phyloP scores from a whole-genome alignment of 805 yeast genomes.

The Candida qinlingensis region DNA sequence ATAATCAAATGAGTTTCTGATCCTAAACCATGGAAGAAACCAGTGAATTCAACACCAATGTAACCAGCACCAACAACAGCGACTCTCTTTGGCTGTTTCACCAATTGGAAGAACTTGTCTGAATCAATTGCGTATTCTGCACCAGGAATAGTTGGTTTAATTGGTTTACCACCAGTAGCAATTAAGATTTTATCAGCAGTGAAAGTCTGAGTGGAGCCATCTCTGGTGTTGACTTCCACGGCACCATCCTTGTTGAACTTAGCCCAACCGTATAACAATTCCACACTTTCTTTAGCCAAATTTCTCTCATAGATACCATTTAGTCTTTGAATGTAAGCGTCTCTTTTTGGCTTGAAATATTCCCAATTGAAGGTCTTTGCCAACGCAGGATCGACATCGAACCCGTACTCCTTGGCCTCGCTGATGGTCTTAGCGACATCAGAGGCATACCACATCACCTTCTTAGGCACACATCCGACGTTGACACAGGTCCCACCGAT shows the following conservation, averaged over 20 bases:
- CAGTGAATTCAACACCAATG: constrained; percentile 93
- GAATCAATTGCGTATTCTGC: constrained; percentile 79
- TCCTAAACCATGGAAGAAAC: constrained; percentile 87
- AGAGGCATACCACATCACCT: constrained; percentile 97
- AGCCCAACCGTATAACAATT: constrained; percentile 82
- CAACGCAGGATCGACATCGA: constrained; percentile 49
- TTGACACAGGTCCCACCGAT: constrained; percentile 99
- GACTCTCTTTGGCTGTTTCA: constrained; percentile 81
- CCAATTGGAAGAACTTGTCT: constrained; percentile 84
- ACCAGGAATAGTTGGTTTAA: constrained; percentile 72
- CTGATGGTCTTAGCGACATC: constrained; percentile 74
- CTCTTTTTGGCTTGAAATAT: constrained; percentile 78
- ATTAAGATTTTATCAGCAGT: constrained; percentile 69
- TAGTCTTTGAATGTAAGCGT: constrained; percentile 80
- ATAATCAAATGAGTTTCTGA: constrained; percentile 81
- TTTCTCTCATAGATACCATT: constrained; percentile 93
- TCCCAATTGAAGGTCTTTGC: constrained; percentile 76
- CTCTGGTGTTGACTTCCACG: constrained; percentile 71
- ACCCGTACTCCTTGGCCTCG: constrained; percentile 81
- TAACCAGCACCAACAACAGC: constrained; percentile 98
- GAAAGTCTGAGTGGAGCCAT: constrained; percentile 49
- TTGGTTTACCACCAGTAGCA: constrained; percentile 91
- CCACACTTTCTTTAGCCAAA: constrained; percentile 83
- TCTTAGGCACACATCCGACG: constrained; percentile 99
- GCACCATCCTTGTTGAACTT: constrained; percentile 62